These are phyloP conservation scores for Brassica juncea DNA, from an alignment of 345 rosid genomes.

Conservation along the genomic window DNA sequence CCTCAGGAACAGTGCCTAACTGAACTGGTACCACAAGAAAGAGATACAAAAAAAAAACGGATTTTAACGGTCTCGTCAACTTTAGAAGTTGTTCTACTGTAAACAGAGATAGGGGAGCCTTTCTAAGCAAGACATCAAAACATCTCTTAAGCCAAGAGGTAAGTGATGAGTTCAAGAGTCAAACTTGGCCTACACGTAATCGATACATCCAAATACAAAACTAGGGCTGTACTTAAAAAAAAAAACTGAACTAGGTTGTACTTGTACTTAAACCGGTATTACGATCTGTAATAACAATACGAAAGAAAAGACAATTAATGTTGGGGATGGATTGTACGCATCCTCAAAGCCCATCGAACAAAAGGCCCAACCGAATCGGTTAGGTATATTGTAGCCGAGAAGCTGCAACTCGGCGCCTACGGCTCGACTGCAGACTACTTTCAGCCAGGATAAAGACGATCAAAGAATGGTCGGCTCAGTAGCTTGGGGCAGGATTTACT, in stretches of 20 bases:
- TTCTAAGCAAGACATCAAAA: slow-evolving; percentile 58
- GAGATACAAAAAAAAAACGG: not conserved
- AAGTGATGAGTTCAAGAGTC: slow-evolving; percentile 8
- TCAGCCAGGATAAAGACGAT: too few species aligned
- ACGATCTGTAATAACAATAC: not conserved
- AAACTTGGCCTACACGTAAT: slow-evolving; percentile 11
- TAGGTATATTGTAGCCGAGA: too few species aligned
- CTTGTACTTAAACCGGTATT: not conserved
- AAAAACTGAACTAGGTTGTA: too few species aligned
- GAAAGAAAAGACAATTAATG: too few species aligned
- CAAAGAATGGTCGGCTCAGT: too few species aligned
- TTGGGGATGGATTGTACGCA: too few species aligned
- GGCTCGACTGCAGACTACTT: too few species aligned
- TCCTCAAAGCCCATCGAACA: too few species aligned
- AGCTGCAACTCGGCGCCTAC: too few species aligned
- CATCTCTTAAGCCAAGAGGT: not conserved
- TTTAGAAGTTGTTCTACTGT: slow-evolving; percentile 81
- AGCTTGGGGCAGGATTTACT: too few species aligned
- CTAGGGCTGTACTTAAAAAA: not conserved
- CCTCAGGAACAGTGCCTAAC: not conserved
- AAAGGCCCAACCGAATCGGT: too few species aligned
- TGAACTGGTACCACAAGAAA: slow-evolving; percentile 19
- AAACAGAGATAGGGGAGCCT: slow-evolving; percentile 95
- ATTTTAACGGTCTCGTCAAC: slow-evolving; percentile 76
- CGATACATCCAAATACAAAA: not conserved